Evolutionary conservation across 148 eudicot genomes (phyloP).

Genomic region (Oxyria digyna): DNA sequence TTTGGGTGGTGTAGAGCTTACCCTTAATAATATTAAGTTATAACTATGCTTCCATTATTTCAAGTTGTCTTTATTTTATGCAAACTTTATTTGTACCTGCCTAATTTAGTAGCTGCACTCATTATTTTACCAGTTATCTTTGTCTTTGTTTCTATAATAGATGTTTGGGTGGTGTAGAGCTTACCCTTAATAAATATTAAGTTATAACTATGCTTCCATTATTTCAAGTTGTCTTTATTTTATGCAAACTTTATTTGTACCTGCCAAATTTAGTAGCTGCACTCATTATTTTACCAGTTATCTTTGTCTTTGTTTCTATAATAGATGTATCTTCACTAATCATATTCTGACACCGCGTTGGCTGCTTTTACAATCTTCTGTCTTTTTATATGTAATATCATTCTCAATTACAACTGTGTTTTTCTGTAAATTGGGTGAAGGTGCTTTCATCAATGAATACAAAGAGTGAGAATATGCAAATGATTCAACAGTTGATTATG

Average conservation of each 20-base stretch:
- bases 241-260: neutral
- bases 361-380: neutral
- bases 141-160: neutral
- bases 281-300: neutral
- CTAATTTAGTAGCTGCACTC: neutral
- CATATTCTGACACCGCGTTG: neutral
- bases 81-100: neutral
- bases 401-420: neutral
- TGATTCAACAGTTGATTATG: constrained; percentile 51
- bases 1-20: no score
- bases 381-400: neutral
- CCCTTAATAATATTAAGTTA: no score
- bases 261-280: neutral
- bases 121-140: neutral
- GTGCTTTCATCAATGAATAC: constrained; percentile 10
- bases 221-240: neutral
- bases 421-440: constrained; percentile 11
- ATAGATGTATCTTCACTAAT: neutral
- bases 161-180: neutral
- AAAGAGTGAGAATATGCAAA: constrained; percentile 41
- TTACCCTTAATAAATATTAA: no score
- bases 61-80: neutral
- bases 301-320: neutral
- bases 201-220: no score
- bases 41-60: no score